Evolutionary conservation across 345 rosid species (phyloP).

Genomic region (Eucalyptus tenuipes): DNA sequence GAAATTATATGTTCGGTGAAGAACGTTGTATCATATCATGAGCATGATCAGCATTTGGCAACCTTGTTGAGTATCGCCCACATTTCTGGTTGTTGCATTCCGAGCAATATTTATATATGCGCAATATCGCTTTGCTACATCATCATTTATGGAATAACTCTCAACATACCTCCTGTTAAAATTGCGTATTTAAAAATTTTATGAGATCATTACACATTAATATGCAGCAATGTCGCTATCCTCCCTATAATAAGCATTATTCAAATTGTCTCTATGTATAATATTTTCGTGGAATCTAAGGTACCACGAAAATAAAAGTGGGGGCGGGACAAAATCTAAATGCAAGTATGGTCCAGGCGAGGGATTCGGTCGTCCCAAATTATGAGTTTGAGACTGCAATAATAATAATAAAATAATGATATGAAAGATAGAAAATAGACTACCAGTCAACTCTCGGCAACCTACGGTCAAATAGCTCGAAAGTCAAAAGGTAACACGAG

Average conservation of each 20-base stretch:
- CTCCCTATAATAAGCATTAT: not conserved
- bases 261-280: not conserved
- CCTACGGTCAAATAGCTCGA: not conserved
- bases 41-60: not conserved
- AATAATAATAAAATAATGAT: not conserved
- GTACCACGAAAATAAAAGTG: not conserved
- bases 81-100: not conserved
- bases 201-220: not conserved
- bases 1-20: fast-evolving
- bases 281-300: not conserved
- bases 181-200: not conserved
- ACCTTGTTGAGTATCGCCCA: fast-evolving
- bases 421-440: not conserved
- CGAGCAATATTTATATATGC: not conserved
- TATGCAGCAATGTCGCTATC: not conserved
- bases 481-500: not conserved
- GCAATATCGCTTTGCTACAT: not conserved
- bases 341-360: not conserved
- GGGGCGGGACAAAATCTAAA: not conserved
- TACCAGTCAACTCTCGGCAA: not conserved
- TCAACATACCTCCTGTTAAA: fast-evolving
- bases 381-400: not conserved
- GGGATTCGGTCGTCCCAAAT: not conserved
- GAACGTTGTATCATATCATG: not conserved
- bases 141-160: not conserved